phyloP scores from a whole-genome alignment of 768 basidiomycete species.

The Macrolepiota albuminosa region DNA sequence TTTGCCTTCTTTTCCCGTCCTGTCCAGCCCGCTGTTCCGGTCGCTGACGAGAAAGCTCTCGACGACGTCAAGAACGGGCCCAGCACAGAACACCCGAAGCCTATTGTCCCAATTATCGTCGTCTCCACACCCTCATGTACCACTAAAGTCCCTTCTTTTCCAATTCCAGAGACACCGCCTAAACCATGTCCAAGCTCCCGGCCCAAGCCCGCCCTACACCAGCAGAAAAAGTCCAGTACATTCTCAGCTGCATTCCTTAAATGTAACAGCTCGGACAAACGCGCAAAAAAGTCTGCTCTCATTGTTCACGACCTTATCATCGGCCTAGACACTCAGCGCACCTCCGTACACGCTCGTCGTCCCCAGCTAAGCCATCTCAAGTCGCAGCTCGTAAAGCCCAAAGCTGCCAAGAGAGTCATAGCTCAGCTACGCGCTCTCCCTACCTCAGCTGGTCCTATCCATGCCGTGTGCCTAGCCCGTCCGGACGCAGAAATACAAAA shows the following conservation, averaged over 20 bases:
- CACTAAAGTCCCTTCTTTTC: slow-evolving; percentile 28
- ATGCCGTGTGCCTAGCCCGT: slow-evolving; percentile 68
- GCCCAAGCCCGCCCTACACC: background rate
- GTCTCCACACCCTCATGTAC: slow-evolving; percentile 17
- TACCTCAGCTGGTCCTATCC: slow-evolving; percentile 56
- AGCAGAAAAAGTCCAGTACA: slow-evolving; percentile 35
- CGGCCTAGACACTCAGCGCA: slow-evolving; percentile 39
- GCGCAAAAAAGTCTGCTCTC: slow-evolving; percentile 59
- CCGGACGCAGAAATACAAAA: slow-evolving; percentile 59
- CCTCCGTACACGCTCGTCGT: slow-evolving; percentile 37
- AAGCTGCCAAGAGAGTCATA: slow-evolving; percentile 67
- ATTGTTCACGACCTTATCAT: slow-evolving; percentile 65
- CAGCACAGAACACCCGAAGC: background rate
- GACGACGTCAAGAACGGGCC: background rate
- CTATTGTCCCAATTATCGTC: slow-evolving; percentile 4
- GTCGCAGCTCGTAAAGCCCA: slow-evolving; percentile 58
- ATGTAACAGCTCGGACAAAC: slow-evolving; percentile 43
- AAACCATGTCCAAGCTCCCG: background rate
- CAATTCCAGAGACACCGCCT: background rate
- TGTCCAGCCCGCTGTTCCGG: slow-evolving; percentile 6
- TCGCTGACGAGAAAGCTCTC: background rate
- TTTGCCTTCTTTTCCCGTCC: slow-evolving; percentile 18
- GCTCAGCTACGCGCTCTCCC: slow-evolving; percentile 63
- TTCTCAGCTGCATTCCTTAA: slow-evolving; percentile 28
- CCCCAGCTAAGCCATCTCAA: slow-evolving; percentile 62